phyloP scores from a whole-genome alignment of 2,329 filamentous ascomycete genomes.

The Ambrosiella cleistominuta region DNA sequence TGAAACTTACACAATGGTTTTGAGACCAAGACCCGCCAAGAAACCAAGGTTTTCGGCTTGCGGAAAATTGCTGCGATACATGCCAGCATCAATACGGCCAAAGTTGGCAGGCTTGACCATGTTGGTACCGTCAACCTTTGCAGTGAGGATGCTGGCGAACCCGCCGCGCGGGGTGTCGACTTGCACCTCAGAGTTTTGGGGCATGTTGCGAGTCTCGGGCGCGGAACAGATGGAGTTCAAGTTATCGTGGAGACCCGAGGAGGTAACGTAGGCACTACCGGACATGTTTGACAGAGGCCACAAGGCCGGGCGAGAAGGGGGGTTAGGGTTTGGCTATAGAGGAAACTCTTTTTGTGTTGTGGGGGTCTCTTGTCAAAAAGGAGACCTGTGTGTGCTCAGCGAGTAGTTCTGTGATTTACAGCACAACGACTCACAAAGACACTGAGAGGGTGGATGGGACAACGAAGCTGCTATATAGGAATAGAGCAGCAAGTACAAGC shows the following conservation, averaged over 20 bases:
- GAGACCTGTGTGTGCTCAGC: no score
- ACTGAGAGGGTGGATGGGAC: not conserved
- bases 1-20: slow-evolving; percentile 55
- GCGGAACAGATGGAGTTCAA: no score
- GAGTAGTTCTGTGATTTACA: no score
- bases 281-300: no score
- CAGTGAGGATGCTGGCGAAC: not conserved
- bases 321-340: no score
- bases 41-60: slow-evolving; percentile 51
- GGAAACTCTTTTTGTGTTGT: no score
- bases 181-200: not conserved
- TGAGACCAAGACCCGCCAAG: slow-evolving; percentile 49
- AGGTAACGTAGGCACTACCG: no score
- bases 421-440: not conserved
- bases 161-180: not conserved
- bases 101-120: slow-evolving; percentile 49
- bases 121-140: not conserved
- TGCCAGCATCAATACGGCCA: slow-evolving; percentile 50
- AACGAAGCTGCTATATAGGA: not conserved
- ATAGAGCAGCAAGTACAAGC: not conserved
- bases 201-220: not conserved
- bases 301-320: no score
- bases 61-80: slow-evolving; percentile 75
- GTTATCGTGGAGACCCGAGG: no score
- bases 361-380: no score